Conservation (phyloP, 129 eudicot genomes). For the Ambrosia trifida region DNA sequence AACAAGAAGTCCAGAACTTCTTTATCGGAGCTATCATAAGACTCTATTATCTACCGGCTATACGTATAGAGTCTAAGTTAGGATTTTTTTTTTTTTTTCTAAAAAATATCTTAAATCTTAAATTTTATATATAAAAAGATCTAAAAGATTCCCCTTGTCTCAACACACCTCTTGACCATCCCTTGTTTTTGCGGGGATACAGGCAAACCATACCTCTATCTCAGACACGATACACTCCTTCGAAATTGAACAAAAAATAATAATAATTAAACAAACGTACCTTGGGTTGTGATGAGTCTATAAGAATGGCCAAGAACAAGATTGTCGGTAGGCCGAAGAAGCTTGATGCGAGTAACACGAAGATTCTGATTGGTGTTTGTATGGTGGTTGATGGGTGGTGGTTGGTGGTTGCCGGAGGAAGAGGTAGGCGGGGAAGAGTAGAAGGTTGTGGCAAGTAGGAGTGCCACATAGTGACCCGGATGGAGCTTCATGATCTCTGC, state of each 20-base stretch:
- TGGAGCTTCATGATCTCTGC: slow-evolving; percentile 67
- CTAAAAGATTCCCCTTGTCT: no score
- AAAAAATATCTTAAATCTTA: no score
- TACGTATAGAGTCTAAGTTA: no score
- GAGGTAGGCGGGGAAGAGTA: slow-evolving; percentile 45
- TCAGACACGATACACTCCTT: neutral
- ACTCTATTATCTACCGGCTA: no score
- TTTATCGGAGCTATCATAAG: no score
- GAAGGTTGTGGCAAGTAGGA: slow-evolving; percentile 85
- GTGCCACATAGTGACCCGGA: slow-evolving; percentile 91
- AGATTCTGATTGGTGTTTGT: slow-evolving; percentile 38
- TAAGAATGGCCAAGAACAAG: slow-evolving; percentile 87
- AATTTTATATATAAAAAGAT: no score
- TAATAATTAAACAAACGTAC: slow-evolving; percentile 30
- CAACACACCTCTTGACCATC: no score
- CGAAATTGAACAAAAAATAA: slow-evolving; percentile 23
- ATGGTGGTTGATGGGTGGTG: slow-evolving; percentile 15
- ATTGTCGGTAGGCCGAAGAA: slow-evolving; percentile 77
- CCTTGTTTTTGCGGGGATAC: no score
- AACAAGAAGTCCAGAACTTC: no score
- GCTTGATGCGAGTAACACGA: slow-evolving; percentile 76
- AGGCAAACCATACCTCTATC: no score
- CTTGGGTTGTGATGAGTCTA: slow-evolving; percentile 85
- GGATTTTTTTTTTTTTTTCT: no score
- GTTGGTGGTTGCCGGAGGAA: slow-evolving; percentile 44